phyloP scores from a whole-genome alignment of 768 basidiomycete genomes.

The Lactarius vividus region DNA sequence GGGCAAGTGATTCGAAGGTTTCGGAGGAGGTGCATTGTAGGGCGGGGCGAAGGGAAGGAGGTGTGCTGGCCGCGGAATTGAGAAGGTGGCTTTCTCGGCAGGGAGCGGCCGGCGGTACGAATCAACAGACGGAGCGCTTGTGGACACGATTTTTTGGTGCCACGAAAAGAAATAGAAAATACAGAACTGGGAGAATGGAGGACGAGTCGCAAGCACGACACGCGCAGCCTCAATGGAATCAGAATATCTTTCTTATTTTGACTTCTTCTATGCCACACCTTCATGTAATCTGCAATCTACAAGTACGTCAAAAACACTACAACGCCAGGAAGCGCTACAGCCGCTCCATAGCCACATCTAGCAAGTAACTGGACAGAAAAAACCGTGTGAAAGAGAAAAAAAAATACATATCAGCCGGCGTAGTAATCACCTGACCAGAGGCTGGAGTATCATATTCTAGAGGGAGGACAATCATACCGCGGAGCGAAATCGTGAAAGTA shows the following conservation, averaged over 20 bases:
- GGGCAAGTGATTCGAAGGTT: conserved; percentile 7
- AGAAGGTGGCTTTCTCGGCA: conserved; percentile 3
- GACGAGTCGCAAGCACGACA: background rate
- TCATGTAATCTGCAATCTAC: conserved; percentile 19
- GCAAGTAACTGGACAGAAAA: conserved; percentile 5
- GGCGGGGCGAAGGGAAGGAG: conserved; percentile 3
- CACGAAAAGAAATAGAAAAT: background rate
- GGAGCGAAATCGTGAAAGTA: conserved; percentile 3
- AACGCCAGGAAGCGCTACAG: background rate
- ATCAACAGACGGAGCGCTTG: conserved; percentile 17
- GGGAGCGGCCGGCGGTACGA: background rate
- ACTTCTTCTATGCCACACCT: conserved; percentile 19
- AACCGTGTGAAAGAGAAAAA: background rate
- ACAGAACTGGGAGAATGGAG: background rate
- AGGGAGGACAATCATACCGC: background rate
- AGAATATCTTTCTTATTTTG: conserved; percentile 12
- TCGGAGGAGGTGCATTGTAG: background rate
- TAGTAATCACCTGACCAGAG: conserved; percentile 21
- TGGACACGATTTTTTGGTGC: background rate
- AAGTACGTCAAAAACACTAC: conserved; percentile 23
- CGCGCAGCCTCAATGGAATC: background rate
- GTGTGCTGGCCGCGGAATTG: background rate
- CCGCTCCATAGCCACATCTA: conserved; percentile 18
- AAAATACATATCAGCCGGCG: conserved; percentile 18
- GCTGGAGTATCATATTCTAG: conserved; percentile 9